These are phyloP conservation scores for Termitomyces sp. DNA, from an alignment of 768 basidiomycete genomes.

Conservation along the genomic window DNA sequence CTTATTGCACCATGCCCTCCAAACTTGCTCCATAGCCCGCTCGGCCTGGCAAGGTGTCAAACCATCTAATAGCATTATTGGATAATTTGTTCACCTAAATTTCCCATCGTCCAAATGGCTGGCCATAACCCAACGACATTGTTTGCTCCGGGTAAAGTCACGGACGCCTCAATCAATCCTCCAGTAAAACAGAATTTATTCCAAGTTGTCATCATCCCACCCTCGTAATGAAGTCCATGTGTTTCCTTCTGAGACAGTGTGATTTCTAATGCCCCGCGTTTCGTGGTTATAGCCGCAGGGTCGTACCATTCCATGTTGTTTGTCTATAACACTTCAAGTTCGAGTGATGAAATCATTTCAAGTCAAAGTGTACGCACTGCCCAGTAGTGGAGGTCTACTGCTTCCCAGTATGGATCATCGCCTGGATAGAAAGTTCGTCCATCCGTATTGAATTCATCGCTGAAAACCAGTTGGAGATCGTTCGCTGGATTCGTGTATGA, in stretches of 20 bases:
- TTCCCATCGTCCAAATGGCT: slow-evolving; percentile 78
- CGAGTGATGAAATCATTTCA: neutral
- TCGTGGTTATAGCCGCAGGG: slow-evolving; percentile 73
- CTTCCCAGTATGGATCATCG: slow-evolving; percentile 91
- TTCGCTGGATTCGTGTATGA: slow-evolving; percentile 52
- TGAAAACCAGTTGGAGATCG: slow-evolving; percentile 71
- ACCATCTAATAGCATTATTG: neutral
- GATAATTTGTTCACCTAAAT: slow-evolving; percentile 47
- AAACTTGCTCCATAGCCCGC: slow-evolving; percentile 86
- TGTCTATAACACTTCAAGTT: slow-evolving; percentile 40
- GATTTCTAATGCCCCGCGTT: slow-evolving; percentile 69
- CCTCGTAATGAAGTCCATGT: slow-evolving; percentile 70
- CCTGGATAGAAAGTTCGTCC: slow-evolving; percentile 83
- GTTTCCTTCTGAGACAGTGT: slow-evolving; percentile 63
- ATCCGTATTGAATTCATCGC: slow-evolving; percentile 83
- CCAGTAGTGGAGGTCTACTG: slow-evolving; percentile 80
- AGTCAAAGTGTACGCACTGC: slow-evolving; percentile 30
- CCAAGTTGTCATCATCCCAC: slow-evolving; percentile 67
- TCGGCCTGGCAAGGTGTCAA: slow-evolving; percentile 41
- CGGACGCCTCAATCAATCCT: slow-evolving; percentile 68
- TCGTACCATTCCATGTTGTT: slow-evolving; percentile 89
- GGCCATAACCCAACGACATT: slow-evolving; percentile 75
- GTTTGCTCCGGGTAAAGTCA: slow-evolving; percentile 64
- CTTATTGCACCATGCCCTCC: slow-evolving; percentile 61
- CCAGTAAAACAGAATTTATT: slow-evolving; percentile 97